Evolutionary conservation across 257 asterid species (phyloP), one percentile per base, ranked within the genome.

Genomic region (Jacaranda copaia): DNA sequence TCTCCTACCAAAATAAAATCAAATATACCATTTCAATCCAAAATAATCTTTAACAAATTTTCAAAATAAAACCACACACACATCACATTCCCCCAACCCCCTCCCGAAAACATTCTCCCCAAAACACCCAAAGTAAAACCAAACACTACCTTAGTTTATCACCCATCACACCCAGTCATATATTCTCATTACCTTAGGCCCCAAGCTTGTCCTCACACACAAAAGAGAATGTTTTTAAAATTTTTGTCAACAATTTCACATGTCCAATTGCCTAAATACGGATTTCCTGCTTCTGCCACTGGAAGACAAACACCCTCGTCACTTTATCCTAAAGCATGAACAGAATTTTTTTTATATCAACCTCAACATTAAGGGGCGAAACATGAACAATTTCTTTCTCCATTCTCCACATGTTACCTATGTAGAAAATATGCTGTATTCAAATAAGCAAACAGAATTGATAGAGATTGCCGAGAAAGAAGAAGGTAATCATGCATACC

Each of bases 401-500:
- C 69, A 74, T 46, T 42, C 14, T 18, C 45, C 38, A 48, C 58
- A 46, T 52, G 65, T 67, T 15, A 59, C 42, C 64, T 11, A 43
- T 42, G 61, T 40, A 59, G 36, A 13, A 73, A 49, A 45, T 61
- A 61, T 63, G 72, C 18, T 32, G 46, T 60, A 74, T 39, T 38
- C 52, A 45, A 48, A 78, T 70, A 68, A 74, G 67, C 78, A 40
- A 38, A 58, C 7, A 20, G 40, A 70, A 12, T 61, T 49, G 10
- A 61, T 39, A 12, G 62, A 10, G 70, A 62, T 6, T 36, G 60
- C 51, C 52, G 63, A 46, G 65, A 63, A 45, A 16, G 57, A 42
- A 43, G 46, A 65, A 60, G n/a, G 52, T 70, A 80, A 64, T 62
- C 80, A 79, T 55, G 58, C 87, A 76, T 93, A 95, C 99, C 99